These are phyloP conservation scores for Dictyostelium citrinum DNA, from an alignment of 78 protist species.

Conservation along the genomic window DNA sequence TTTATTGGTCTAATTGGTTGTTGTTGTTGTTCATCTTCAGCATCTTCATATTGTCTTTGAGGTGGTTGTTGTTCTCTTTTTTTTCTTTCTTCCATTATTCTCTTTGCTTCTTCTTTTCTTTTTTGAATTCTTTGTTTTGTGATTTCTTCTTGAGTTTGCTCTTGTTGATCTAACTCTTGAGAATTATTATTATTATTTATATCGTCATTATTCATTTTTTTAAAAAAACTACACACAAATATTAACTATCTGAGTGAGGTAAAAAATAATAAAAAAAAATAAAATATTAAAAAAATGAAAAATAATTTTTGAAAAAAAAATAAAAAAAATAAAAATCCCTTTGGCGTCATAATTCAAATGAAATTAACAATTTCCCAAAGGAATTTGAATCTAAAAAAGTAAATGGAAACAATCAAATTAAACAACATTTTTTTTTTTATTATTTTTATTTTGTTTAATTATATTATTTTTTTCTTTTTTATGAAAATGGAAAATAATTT, in stretches of 20 bases:
- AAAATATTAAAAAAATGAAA: not conserved
- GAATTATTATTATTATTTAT: not conserved
- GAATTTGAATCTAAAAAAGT: too few relatives aligned
- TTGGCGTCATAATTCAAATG: too few relatives aligned
- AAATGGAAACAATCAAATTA: too few relatives aligned
- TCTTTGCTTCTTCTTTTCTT: conserved; percentile 73
- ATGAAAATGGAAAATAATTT: too few relatives aligned
- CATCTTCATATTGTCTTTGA: conserved; percentile 5
- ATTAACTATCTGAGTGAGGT: not conserved
- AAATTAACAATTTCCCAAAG: too few relatives aligned
- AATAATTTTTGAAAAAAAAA: too few relatives aligned
- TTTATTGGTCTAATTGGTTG: not conserved
- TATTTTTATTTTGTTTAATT: too few relatives aligned
- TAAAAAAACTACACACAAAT: not conserved
- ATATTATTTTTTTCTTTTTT: too few relatives aligned
- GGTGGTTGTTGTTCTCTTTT: conserved; percentile 47
- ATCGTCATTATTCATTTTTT: not conserved
- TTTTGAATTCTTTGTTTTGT: conserved; percentile 67
- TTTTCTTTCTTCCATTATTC: conserved; percentile 72
- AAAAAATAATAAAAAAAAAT: not conserved
- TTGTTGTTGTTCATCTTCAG: not conserved
- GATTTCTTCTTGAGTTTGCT: conserved; percentile 12
- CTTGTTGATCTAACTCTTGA: not conserved
- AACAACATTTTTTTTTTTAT: too few relatives aligned
- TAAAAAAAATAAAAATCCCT: too few relatives aligned